These are phyloP conservation scores for Calonectria pseudoreteaudii DNA, from an alignment of 2,329 filamentous ascomycete species.

Conservation along the genomic window DNA sequence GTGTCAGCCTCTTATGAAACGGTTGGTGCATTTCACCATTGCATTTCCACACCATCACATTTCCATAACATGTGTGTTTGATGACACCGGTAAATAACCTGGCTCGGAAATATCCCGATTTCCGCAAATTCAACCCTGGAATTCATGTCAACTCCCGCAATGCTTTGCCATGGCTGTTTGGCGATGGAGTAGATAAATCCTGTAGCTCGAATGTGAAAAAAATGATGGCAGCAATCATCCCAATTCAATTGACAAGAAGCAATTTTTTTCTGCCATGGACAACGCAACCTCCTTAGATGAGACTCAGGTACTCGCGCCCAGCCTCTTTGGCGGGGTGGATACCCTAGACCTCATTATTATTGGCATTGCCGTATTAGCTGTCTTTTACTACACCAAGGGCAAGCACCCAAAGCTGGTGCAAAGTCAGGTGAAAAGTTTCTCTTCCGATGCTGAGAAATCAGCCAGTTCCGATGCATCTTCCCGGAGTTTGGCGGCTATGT, in stretches of 20 bases:
- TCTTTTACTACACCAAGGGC: constrained; percentile 6
- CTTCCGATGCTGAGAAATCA: constrained; percentile 5
- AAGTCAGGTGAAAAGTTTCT: neutral
- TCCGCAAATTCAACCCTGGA: constrained; percentile 7
- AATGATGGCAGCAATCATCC: neutral
- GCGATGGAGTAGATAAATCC: constrained; percentile 11
- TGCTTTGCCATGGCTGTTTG: neutral
- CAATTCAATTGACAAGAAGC: neutral
- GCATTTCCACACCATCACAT: neutral
- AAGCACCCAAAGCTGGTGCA: neutral
- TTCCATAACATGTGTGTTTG: neutral
- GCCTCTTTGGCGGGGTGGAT: neutral
- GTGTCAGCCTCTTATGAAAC: neutral
- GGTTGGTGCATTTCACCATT: neutral
- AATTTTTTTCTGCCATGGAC: neutral
- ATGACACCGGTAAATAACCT: neutral
- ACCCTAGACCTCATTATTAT: constrained; percentile 8
- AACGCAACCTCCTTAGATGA: neutral
- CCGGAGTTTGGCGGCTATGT: constrained; percentile 91
- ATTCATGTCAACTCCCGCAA: neutral
- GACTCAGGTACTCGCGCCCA: neutral
- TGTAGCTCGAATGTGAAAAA: neutral
- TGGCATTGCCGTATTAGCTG: neutral
- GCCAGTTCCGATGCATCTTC: constrained; percentile 47
- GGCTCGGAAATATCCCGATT: constrained; percentile 7